Percentiles rank a stretch among this genome's conserved stretches.
phyloP scores from a whole-genome alignment of 2,329 filamentous ascomycete genomes.

The Chaetoscypha palmicola region DNA sequence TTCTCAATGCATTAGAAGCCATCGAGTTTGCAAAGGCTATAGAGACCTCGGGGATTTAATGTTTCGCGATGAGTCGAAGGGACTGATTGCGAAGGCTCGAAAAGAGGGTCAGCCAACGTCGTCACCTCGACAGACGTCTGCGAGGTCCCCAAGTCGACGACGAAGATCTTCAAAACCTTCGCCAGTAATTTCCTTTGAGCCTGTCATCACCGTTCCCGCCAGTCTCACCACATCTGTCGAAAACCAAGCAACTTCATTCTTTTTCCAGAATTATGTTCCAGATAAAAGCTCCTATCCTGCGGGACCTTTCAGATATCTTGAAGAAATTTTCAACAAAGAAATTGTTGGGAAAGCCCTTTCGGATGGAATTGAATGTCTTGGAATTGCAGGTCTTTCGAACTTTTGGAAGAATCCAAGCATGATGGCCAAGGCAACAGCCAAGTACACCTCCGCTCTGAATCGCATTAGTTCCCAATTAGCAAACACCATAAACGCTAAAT shows the following conservation, averaged over 20 bases:
- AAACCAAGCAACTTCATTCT: conserved; percentile 24
- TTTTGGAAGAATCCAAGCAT: conserved; percentile 21
- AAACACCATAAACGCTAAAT: conserved; percentile 17
- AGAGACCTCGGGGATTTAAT: conserved; percentile 49
- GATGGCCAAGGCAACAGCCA: conserved; percentile 10
- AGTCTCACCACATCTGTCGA: conserved; percentile 11
- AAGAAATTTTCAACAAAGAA: conserved; percentile 33
- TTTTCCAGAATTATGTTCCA: conserved; percentile 26
- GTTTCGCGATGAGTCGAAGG: conserved; percentile 47
- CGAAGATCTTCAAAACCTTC: no score
- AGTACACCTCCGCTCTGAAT: conserved; percentile 20
- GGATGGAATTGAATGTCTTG: conserved; percentile 20
- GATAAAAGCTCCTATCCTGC: conserved; percentile 8
- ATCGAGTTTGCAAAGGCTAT: conserved; percentile 47
- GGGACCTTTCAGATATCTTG: conserved; percentile 22
- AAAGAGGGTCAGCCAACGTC: conserved; percentile 2
- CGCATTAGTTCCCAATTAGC: conserved; percentile 16
- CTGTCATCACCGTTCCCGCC: neutral
- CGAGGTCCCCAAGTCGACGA: no score
- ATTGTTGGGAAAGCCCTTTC: conserved; percentile 35
- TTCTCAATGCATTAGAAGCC: conserved; percentile 47
- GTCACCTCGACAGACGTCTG: no score
- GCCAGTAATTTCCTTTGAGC: neutral
- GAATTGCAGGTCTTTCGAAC: conserved; percentile 20
- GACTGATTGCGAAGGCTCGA: conserved; percentile 10